Evolutionary conservation across 129 eudicot species (phyloP).

Genomic region (Escallonia herrerae): DNA sequence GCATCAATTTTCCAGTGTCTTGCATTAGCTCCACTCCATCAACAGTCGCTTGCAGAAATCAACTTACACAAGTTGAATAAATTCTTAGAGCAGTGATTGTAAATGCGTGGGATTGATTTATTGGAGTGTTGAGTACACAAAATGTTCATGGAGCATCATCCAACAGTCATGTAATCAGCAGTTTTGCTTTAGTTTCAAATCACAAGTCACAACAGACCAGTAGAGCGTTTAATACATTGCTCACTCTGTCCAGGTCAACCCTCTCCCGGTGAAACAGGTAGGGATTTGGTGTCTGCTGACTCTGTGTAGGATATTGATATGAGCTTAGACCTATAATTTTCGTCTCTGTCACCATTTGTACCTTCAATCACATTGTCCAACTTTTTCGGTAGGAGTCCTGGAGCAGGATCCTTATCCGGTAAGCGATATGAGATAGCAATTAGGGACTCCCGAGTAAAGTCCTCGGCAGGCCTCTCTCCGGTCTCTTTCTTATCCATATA

Average conservation of each 20-base stretch:
- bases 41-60: conserved; percentile 4
- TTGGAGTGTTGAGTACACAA: conserved; percentile 2
- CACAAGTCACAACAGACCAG: conserved; percentile 6
- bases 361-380: conserved; percentile 18
- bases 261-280: conserved; percentile 28
- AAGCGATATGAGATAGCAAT: conserved; percentile 55
- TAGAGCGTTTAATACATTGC: neutral
- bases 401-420: conserved; percentile 31
- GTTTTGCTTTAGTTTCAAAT: too few species aligned
- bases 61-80: conserved; percentile 12
- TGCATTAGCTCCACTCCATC: too few species aligned
- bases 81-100: conserved; percentile 5
- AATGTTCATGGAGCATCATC: neutral
- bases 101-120: conserved; percentile 11
- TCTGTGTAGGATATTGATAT: conserved; percentile 53
- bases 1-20: too few species aligned
- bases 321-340: conserved; percentile 42
- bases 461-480: conserved; percentile 47
- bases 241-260: conserved; percentile 20
- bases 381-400: conserved; percentile 13
- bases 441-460: conserved; percentile 66
- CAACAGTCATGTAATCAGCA: neutral
- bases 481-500: conserved; percentile 57
- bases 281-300: conserved; percentile 40
- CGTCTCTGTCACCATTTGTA: conserved; percentile 27